Percentiles rank a stretch among this genome's conserved stretches.
Evolutionary conservation across 2,329 filamentous ascomycete genomes (phyloP).

Genomic region (Epichloe gansuensis): DNA sequence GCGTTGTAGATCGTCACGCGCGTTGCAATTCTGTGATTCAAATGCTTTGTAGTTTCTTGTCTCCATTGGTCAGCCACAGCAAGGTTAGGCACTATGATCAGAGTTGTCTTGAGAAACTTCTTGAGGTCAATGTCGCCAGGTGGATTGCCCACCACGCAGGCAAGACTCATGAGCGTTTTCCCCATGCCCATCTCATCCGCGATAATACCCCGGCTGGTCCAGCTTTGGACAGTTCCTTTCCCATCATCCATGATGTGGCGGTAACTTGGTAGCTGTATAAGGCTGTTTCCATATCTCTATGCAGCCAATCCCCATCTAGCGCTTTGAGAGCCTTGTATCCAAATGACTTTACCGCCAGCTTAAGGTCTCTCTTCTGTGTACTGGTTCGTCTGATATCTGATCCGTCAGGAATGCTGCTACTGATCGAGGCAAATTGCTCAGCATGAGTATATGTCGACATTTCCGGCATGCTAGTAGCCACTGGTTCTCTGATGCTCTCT

Average conservation of each 20-base stretch:
- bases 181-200: conserved; percentile 54
- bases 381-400: neutral
- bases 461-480: neutral
- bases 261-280: conserved; percentile 34
- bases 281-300: neutral
- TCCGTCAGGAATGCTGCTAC: neutral
- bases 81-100: conserved; percentile 20
- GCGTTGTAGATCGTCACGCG: conserved; percentile 7
- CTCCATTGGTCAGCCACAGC: conserved; percentile 18
- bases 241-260: conserved; percentile 41
- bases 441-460: neutral
- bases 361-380: neutral
- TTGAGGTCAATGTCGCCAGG: conserved; percentile 24
- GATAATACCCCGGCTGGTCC: conserved; percentile 46
- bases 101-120: conserved; percentile 23
- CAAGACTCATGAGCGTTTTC: conserved; percentile 63
- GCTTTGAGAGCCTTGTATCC: neutral
- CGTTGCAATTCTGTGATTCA: neutral
- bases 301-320: neutral
- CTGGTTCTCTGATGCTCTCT: neutral
- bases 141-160: conserved; percentile 53
- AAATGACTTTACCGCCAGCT: neutral
- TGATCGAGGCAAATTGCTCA: neutral
- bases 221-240: conserved; percentile 28
- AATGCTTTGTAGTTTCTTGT: conserved; percentile 15